These are phyloP conservation scores for Solanum ossicruentum DNA, from an alignment of 257 asterid genomes.

Conservation along the genomic window DNA sequence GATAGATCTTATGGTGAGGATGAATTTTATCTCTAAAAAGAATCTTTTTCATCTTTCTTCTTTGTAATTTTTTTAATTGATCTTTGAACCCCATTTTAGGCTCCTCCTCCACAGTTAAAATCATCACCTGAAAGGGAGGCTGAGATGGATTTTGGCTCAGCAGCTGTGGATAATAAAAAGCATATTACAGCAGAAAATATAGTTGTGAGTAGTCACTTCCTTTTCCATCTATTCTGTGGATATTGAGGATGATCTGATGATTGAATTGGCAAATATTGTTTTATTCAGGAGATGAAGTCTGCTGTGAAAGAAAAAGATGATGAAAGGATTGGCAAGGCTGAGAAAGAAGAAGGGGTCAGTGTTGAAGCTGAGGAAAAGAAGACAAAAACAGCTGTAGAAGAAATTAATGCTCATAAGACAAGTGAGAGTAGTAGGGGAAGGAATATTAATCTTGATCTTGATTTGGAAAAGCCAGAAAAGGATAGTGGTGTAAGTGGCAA, in stretches of 20 bases:
- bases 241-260: neutral
- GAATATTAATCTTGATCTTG: conserved; percentile 47
- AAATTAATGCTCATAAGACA: conserved; percentile 17
- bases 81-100: conserved; percentile 29
- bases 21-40: neutral
- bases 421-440: conserved; percentile 30
- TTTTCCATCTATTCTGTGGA: neutral
- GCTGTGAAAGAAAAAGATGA: conserved; percentile 16
- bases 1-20: conserved; percentile 94
- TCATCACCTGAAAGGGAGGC: conserved; percentile 47
- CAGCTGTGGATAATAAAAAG: conserved; percentile 37
- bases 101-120: conserved; percentile 71
- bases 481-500: conserved; percentile 24
- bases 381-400: conserved; percentile 19
- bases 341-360: conserved; percentile 11
- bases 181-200: conserved; percentile 19
- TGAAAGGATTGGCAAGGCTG: conserved; percentile 18
- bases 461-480: conserved; percentile 54
- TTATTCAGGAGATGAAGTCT: conserved; percentile 29
- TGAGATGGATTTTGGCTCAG: conserved; percentile 15
- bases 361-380: conserved; percentile 29
- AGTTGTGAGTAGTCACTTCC: conserved; percentile 23
- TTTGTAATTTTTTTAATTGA: neutral
- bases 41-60: neutral
- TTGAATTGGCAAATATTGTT: neutral